phyloP scores from a whole-genome alignment of 2,329 filamentous ascomycete genomes.

The Cytospora piceae region DNA sequence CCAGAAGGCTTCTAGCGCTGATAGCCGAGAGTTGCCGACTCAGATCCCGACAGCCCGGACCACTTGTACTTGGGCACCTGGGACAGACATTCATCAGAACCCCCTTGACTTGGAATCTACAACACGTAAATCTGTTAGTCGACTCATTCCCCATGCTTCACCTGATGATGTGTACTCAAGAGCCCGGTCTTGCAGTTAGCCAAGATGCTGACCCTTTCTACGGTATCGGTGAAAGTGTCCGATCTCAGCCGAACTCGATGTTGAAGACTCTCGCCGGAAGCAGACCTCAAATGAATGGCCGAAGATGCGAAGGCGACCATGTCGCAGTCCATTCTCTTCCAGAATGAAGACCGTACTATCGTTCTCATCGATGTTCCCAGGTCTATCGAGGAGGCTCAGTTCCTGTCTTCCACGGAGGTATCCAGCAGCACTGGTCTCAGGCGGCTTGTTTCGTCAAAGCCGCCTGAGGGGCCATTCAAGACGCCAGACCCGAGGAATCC shows the following conservation, averaged over 20 bases:
- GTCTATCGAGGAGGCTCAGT: constrained; percentile 70
- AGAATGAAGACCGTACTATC: constrained; percentile 53
- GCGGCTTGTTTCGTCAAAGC: constrained; percentile 51
- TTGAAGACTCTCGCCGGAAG: background rate
- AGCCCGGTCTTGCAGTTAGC: background rate
- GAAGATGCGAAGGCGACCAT: constrained; percentile 12
- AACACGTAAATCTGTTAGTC: constrained; percentile 9
- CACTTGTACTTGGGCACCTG: background rate
- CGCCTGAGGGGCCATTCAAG: constrained; percentile 50
- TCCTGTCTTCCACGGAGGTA: constrained; percentile 41
- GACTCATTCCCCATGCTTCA: no score
- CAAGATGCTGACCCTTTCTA: background rate
- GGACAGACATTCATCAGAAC: background rate
- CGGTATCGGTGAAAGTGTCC: background rate
- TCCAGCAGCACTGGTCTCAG: constrained; percentile 30
- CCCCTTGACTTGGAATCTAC: constrained; percentile 1
- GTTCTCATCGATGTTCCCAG: constrained; percentile 70
- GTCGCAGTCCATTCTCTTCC: constrained; percentile 53
- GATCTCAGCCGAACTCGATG: background rate
- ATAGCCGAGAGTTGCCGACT: constrained; percentile 20
- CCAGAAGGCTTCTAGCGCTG: background rate
- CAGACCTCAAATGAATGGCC: constrained; percentile 11
- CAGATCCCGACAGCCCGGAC: constrained; percentile 4
- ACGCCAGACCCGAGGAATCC: constrained; percentile 54
- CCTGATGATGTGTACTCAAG: no score